Evolutionary conservation across 2,329 filamentous ascomycete species (phyloP).

Genomic region (Didymella glomerata): DNA sequence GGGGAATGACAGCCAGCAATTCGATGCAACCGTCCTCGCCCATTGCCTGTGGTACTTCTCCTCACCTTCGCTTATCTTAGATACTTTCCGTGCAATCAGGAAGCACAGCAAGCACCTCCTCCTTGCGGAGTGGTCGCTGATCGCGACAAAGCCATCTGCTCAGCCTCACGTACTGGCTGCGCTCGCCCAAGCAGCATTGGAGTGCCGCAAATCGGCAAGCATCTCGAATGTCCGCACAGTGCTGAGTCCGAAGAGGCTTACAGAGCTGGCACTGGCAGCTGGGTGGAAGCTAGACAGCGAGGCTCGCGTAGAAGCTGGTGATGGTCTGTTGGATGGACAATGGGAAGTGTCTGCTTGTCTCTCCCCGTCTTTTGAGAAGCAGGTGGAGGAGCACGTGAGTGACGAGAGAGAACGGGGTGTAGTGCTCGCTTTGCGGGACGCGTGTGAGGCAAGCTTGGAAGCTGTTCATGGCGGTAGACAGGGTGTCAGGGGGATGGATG

Average conservation of each 20-base stretch:
- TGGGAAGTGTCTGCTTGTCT: conserved; percentile 35
- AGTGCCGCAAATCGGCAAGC: conserved; percentile 53
- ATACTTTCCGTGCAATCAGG: conserved; percentile 51
- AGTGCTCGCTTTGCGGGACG: conserved; percentile 27
- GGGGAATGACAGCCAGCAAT: conserved; percentile 32
- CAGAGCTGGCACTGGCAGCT: conserved; percentile 43
- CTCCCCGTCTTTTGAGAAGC: conserved; percentile 22
- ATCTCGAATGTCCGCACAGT: conserved; percentile 60
- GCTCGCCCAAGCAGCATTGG: conserved; percentile 56
- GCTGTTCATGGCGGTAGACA: conserved; percentile 22
- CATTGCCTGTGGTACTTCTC: conserved; percentile 66
- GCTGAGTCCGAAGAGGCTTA: conserved; percentile 55
- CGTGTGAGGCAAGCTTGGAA: conserved; percentile 33
- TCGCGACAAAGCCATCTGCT: conserved; percentile 51
- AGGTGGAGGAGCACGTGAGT: conserved; percentile 25
- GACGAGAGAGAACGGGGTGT: conserved; percentile 28
- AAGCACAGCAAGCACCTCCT: conserved; percentile 50
- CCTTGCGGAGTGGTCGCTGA: conserved; percentile 59
- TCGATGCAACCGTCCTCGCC: conserved; percentile 59
- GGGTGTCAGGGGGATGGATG: conserved; percentile 31
- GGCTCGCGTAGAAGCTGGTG: conserved; percentile 46
- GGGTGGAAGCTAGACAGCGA: conserved; percentile 54
- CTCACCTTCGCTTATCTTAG: conserved; percentile 47
- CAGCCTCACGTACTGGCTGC: conserved; percentile 63
- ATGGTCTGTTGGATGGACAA: conserved; percentile 58